phyloP scores from a whole-genome alignment of 176 grass and related monocot genomes.

The Typha latifolia region DNA sequence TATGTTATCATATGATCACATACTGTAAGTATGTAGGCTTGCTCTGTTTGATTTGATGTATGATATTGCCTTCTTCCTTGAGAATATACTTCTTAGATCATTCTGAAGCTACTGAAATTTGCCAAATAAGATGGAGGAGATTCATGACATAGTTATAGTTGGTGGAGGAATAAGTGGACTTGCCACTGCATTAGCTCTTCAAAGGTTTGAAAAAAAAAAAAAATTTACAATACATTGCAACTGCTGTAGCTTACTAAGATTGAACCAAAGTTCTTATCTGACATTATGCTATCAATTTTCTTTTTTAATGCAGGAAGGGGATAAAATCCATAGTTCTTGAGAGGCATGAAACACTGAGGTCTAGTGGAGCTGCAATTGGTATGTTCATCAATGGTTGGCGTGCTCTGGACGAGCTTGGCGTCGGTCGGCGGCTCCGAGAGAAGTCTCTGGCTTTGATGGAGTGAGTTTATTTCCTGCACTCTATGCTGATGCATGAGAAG shows the following conservation, averaged over 20 bases:
- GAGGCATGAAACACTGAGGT: slow-evolving; percentile 24
- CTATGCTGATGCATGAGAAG: neutral
- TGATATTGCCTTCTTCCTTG: no score
- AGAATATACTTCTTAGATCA: no score
- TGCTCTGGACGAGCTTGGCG: slow-evolving; percentile 25
- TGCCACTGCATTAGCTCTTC: slow-evolving; percentile 28
- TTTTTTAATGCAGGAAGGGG: slow-evolving; percentile 32
- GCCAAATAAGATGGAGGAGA: neutral
- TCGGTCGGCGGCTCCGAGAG: slow-evolving; percentile 23
- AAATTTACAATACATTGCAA: neutral
- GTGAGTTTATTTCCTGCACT: neutral
- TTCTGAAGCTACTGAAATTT: no score
- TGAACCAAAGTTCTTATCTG: neutral
- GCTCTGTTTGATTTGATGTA: no score
- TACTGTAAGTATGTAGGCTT: no score
- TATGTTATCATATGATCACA: no score
- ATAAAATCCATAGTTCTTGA: slow-evolving; percentile 38
- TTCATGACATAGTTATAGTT: slow-evolving; percentile 33
- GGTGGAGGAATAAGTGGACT: slow-evolving; percentile 47
- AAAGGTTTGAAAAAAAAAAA: no score
- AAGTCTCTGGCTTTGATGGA: slow-evolving; percentile 12
- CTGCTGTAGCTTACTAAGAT: neutral
- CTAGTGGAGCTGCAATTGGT: slow-evolving; percentile 28
- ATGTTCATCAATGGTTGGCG: slow-evolving; percentile 43
- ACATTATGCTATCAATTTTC: neutral